Evolutionary conservation across 2,329 filamentous ascomycete genomes (phyloP), one percentile per base, ranked within the genome.

Genomic region (Apiospora phragmitis): DNA sequence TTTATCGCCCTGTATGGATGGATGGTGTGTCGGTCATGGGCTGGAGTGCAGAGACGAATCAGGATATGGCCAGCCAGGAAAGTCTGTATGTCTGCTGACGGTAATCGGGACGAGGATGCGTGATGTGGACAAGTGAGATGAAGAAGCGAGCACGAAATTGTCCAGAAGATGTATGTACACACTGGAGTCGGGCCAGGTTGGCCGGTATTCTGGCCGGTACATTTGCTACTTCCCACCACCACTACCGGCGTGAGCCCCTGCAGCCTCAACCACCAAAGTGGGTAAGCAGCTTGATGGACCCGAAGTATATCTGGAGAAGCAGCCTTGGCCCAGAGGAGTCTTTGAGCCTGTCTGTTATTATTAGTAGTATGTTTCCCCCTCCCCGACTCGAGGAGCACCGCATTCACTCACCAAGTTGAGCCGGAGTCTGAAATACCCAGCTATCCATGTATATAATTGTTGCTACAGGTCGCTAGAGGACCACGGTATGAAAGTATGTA

Each of bases 71-170:
- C 62, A 29, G 26, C 9, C 9, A 66, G 32, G 12, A 7, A 47
- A 62, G 32, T 38, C 21, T 24, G 32, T 62, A 38, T 62, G 42
- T 5, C 18, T 43, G 55, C 55, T 71, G 74, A 74, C 72, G 73
- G 71, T 75, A 72, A 74, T 76, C 74, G 77, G 77, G 74, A 78
- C 76, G 75, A 74, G 72, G 70, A 76, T 74, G 74, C 73, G 74
- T 74, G 71, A 65, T 74, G 74, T 72, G 74, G 72, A 70, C 71
- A 73, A 72, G 70, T 73, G 69, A 73, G 72, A 47, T 75, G 75
- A 74, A 76, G 73, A 73, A 65, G 69, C 71, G 51, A 29, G 51
- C 51, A 35, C 9, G 24, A 59, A 59, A 21, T 59, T 38, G 55
- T n/a, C 55, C 55, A 62, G 32, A 62, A 55, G 26, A 55, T 4